Percentiles rank a stretch among this genome's conserved stretches.
Conservation (phyloP, 2,329 filamentous ascomycete species). For the Coniochaeta ligniaria region DNA sequence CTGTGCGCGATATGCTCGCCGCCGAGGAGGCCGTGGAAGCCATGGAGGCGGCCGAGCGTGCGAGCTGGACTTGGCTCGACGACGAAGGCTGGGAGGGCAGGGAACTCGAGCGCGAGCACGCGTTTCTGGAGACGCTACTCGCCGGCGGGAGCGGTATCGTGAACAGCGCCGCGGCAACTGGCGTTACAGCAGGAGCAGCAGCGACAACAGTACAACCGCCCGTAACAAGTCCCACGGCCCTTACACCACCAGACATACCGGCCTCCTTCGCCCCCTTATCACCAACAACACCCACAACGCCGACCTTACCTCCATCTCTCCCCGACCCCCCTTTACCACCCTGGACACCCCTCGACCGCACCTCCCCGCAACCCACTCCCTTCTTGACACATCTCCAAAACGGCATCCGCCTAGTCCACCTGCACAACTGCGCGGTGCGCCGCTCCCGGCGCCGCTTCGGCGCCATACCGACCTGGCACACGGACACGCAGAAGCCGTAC, state of each 20-base stretch:
- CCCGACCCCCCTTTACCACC: constrained; percentile 54
- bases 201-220: constrained; percentile 4
- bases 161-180: not conserved
- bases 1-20: constrained; percentile 69
- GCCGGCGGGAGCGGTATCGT: constrained; percentile 11
- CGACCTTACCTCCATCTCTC: constrained; percentile 24
- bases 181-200: not conserved
- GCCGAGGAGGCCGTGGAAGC: constrained; percentile 73
- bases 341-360: constrained; percentile 54
- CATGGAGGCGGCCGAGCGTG: constrained; percentile 61
- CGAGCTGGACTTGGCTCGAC: constrained; percentile 72
- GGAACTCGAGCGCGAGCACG: constrained; percentile 71
- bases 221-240: not conserved
- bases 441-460: constrained; percentile 84
- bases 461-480: constrained; percentile 80
- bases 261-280: constrained; percentile 24
- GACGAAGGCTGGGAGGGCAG: constrained; percentile 62
- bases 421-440: constrained; percentile 84
- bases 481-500: constrained; percentile 92
- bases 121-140: constrained; percentile 71
- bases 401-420: constrained; percentile 71
- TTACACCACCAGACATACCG: constrained; percentile 2
- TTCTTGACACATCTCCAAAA: constrained; percentile 71
- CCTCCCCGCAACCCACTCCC: constrained; percentile 45
- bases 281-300: constrained; percentile 22